Evolutionary conservation across 768 basidiomycete genomes (phyloP).

Genomic region (Tricholoma sp.): DNA sequence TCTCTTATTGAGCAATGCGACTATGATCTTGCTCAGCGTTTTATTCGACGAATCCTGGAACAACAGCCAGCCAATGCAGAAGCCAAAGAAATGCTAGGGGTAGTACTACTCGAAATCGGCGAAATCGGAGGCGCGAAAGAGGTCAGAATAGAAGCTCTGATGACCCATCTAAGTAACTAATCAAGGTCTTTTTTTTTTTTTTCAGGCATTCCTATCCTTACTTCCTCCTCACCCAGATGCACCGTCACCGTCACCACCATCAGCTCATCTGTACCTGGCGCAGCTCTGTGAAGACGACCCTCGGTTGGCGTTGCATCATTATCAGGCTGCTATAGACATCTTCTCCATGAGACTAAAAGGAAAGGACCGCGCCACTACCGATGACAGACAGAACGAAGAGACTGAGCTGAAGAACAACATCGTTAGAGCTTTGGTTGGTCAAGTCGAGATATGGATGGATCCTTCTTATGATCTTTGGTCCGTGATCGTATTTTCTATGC

Average conservation of each 20-base stretch:
- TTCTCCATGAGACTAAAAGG: constrained; percentile 67
- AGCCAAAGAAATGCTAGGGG: constrained; percentile 77
- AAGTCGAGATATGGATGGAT: constrained; percentile 98
- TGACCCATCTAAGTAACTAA: not conserved
- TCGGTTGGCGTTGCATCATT: constrained; percentile 64
- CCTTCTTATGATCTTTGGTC: constrained; percentile 84
- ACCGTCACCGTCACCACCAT: constrained; percentile 60
- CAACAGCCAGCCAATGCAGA: constrained; percentile 57
- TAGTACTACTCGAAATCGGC: constrained; percentile 74
- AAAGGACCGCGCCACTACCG: constrained; percentile 50
- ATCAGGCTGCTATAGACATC: constrained; percentile 74
- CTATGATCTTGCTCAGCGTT: constrained; percentile 73
- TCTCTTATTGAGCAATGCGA: constrained; percentile 80
- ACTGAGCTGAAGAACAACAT: constrained; percentile 60
- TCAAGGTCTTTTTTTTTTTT: too few species aligned
- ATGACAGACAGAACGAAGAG: constrained; percentile 40
- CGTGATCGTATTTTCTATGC: constrained; percentile 16
- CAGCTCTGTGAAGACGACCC: constrained; percentile 80
- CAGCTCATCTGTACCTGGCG: constrained; percentile 85
- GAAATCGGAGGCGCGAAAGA: constrained; percentile 66
- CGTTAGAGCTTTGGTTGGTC: constrained; percentile 76
- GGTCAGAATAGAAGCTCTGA: constrained; percentile 37
- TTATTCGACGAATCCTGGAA: constrained; percentile 63
- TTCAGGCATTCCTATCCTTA: constrained; percentile 57
- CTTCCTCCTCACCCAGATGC: constrained; percentile 58